Evolutionary conservation across 73 alveolate genomes (phyloP).

Genomic region (Paramecium biaurelia): DNA sequence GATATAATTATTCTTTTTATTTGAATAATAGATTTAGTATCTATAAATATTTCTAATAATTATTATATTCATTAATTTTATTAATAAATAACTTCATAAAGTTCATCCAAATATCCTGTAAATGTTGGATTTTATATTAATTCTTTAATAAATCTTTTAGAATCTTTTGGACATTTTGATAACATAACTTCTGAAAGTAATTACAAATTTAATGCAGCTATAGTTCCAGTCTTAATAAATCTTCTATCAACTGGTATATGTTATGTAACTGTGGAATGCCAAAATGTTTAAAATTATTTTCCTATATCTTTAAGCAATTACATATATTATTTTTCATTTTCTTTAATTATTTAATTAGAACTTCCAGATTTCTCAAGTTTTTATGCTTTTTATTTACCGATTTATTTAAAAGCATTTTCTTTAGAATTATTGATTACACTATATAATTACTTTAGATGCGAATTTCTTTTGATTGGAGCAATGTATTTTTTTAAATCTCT

Average conservation of each 20-base stretch:
- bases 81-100: background rate
- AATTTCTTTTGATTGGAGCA: background rate
- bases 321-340: background rate
- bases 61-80: background rate
- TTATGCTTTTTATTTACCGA: background rate
- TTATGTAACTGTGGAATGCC: background rate
- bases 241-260: background rate
- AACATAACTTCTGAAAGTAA: background rate
- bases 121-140: background rate
- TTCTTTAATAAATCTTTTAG: background rate
- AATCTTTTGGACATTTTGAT: background rate
- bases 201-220: background rate
- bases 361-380: background rate
- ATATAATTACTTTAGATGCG: background rate
- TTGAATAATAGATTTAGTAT: no score
- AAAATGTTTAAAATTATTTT: background rate
- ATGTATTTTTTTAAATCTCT: background rate
- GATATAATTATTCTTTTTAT: background rate
- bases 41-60: no score
- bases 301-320: background rate
- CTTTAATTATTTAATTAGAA: background rate
- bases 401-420: background rate
- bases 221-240: background rate
- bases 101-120: constrained; percentile 28
- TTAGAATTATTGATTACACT: background rate